Evolutionary conservation across 2,329 filamentous ascomycete genomes (phyloP), one percentile per base, ranked within the genome.

Genomic region (Fusarium sterilihyphosum): DNA sequence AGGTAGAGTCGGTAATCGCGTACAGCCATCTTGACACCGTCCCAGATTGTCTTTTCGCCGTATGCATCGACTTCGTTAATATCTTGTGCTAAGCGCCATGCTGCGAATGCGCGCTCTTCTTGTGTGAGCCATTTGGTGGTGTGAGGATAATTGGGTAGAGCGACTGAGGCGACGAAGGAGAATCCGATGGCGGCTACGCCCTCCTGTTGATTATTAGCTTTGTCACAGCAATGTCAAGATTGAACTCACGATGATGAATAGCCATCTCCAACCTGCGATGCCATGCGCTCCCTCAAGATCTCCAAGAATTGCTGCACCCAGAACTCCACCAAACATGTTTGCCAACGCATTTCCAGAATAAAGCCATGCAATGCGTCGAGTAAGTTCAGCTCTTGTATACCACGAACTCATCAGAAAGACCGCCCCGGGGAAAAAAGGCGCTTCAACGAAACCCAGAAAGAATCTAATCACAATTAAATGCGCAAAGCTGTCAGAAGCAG

Each of bases 211-310:
- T 7, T 20, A 8, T 67, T 5, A 67, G 61, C 4, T 2, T 22
- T 29, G 18, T 4, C 3, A 26, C 10, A 0, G 8, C 4, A 12
- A 16, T 8, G 3, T 8, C 10, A 9, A 6, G 8, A 17, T 29
- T 2, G 1, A 1, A 71, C 78, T 59, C 16, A 79, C 84, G 14
- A 93, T 88, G 31, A 93, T 91, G 77, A 92, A 93, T 0, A 92
- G 83, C 90, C 89, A 92, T 16, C 89, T 83, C 91, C 91, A 93
- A 2, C 90, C 91, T 2, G 84, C 81, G 2, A 92, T 81, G 1
- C 90, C 91, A 17, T 81, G 81, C 1, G 83, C 82, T 4, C 87
- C 85, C 11, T 82, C 81, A 16, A 87, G 54, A n/a, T 81, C 82
- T 1, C 83, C 83, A 0, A 88, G 75, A 6, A 89, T 86, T 0